Evolutionary conservation across 148 eudicot genomes (phyloP), one percentile per base, ranked within the genome.

Genomic region (Spergularia marina): DNA sequence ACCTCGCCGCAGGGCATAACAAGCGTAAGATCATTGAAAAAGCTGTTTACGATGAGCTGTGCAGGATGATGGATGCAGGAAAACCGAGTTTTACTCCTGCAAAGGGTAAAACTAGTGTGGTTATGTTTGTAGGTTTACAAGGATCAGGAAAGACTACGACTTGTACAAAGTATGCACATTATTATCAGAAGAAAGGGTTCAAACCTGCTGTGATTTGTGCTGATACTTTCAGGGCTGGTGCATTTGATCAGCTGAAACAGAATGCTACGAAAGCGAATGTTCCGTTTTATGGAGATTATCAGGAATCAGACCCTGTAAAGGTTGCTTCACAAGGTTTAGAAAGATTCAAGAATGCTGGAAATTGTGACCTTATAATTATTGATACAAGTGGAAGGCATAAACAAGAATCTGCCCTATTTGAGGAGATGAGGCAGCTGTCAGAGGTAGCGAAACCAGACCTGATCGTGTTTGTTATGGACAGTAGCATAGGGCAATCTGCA

Each of bases 101-200:
- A 80, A 92, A 94, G 79, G 96, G 91, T 60, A 94, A 94, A 84
- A 54, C 91, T 44, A 86, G 97, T 78, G 82, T 94, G 13, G 89
- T 94, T 63, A 92, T 94, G 98, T 92, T 90, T 86, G 98, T 94
- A n/a, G 98, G 98, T 82, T 86, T 94, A 74, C 98, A 94, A 88
- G 98, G 98, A 65, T 88, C 98, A 25, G 98, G 97, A 7, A 94
- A 94, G 80, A 94, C 98, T 8, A 94, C 97, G 8, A 91, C 97
- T 2, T 94, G 98, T 84, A 91, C 98, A 55, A 94, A 94, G 71
- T 91, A 94, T 81, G 98, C 98, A 47, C 89, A 77, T 81, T 84
- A 91, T 88, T 94, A 94, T 85, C 98, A 94, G 82, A 91, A 91
- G 78, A 94, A 90, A 82, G 95, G 95, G 18, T 94, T 89, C 86